Evolutionary conservation across 2,329 filamentous ascomycete genomes (phyloP).

Genomic region (Penicillium expansum): DNA sequence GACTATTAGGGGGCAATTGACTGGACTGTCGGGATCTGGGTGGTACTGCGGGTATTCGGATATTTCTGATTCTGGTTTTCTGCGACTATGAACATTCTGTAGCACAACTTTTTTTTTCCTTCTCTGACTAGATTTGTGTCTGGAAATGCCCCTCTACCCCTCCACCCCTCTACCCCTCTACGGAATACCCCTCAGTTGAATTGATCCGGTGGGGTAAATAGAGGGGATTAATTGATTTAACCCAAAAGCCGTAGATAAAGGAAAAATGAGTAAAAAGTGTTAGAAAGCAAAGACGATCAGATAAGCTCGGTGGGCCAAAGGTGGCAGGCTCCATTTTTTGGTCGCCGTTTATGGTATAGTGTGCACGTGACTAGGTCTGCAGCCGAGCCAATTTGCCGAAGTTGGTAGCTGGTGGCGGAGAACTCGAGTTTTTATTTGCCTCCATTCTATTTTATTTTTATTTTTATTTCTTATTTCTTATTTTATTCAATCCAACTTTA

Average conservation of each 20-base stretch:
- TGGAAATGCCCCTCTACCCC: neutral
- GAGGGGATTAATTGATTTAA: neutral
- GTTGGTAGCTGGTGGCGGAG: conserved; percentile 16
- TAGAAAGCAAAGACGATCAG: conserved; percentile 9
- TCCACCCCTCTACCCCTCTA: neutral
- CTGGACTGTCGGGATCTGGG: neutral
- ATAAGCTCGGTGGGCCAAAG: conserved; percentile 7
- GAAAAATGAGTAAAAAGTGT: conserved; percentile 9
- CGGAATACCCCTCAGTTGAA: neutral
- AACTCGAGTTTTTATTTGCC: neutral
- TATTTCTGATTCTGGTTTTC: neutral
- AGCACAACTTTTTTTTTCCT: neutral
- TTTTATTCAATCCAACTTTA: neutral
- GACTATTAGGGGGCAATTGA: neutral
- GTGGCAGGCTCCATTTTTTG: neutral
- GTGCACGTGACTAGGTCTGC: conserved; percentile 12
- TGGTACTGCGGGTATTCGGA: neutral
- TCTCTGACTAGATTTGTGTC: neutral
- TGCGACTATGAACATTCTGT: neutral
- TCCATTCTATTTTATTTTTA: neutral
- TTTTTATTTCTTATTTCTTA: neutral
- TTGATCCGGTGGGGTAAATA: neutral
- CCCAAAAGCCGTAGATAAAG: neutral
- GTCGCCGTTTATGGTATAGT: conserved; percentile 12
- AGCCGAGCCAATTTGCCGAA: conserved; percentile 3